Base-by-base conservation (phyloP, 805 yeast genomes). In the Candida piceae region DNA sequence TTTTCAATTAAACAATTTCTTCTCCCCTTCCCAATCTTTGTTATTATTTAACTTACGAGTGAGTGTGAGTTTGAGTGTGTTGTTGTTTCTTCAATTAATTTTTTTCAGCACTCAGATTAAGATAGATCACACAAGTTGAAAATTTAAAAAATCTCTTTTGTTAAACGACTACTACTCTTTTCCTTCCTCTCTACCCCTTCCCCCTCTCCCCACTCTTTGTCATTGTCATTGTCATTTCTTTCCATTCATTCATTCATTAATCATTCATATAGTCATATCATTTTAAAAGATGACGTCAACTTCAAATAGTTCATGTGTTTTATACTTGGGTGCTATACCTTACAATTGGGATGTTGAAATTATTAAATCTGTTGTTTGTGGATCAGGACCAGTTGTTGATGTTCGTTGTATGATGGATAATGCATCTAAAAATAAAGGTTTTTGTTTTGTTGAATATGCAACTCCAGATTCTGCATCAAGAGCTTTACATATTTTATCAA, bases 311-410 rank as follows among this genome's bases (percentile, higher is more conserved):
- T 64, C 76, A 8, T 57, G 73, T 27, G 78, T 77, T 16, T 55
- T 79, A 16, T 79, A 74, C 47, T 46, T 79, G 11, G 86, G 85
- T 12, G 74, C 72, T 47, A 62, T 83, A 19, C 93, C 93, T 1
- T 72, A 71, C 45, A 80, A 78, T 42, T 84, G 93, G 93, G 78
- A 70, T 43, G 79, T 74, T 38, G 74, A 74, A 34, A 74, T 70
- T 12, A 64, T 83, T 24, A 73, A 77, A 36, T 74, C 78, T 20
- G 74, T 83, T 9, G 79, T 82, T 17, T 78, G 84, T 36, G 89
- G 89, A 1, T 69, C 84, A 8, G 93, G 93, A 1, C 72, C 74
- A 3, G 74, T 84, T 18, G 77, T 78, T 12, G 85, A 79, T 44
- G 80, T 82, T 7, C 69, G 85, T 46, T 57, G 80, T 58, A 69